A percentile compares a stretch with the other conserved stretches of the same genome.
Evolutionary conservation across 2,329 filamentous ascomycete species (phyloP).

Genomic region (Stachybotrys echinatus): DNA sequence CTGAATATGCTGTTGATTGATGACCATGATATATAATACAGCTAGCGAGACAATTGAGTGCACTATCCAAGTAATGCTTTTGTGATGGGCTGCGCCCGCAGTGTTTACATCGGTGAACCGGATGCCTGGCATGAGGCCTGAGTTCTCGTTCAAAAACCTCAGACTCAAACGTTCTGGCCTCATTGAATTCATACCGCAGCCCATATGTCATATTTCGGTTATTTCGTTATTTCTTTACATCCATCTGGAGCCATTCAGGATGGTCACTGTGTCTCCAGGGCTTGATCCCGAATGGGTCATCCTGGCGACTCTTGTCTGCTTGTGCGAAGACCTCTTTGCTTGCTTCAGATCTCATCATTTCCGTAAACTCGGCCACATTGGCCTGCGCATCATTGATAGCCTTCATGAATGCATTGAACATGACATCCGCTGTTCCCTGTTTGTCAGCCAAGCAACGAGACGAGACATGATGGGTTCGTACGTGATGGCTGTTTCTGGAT

Average conservation of each 20-base stretch:
- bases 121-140: too few relatives aligned
- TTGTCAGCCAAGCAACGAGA: slow-evolving; percentile 2
- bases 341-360: slow-evolving; percentile 40
- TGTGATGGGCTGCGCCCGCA: too few relatives aligned
- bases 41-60: too few relatives aligned
- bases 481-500: slow-evolving; percentile 43
- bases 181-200: too few relatives aligned
- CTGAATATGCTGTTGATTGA: too few relatives aligned
- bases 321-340: slow-evolving; percentile 46
- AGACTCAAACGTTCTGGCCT: too few relatives aligned
- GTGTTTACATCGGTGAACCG: too few relatives aligned
- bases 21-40: too few relatives aligned
- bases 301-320: slow-evolving; percentile 46
- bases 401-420: slow-evolving; percentile 42
- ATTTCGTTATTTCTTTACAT: slow-evolving; percentile 15
- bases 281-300: slow-evolving; percentile 51
- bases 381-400: slow-evolving; percentile 40
- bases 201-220: too few relatives aligned
- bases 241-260: slow-evolving; percentile 48
- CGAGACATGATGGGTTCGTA: slow-evolving; percentile 28
- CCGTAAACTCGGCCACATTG: slow-evolving; percentile 47
- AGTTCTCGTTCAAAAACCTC: too few relatives aligned
- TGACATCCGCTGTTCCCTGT: slow-evolving; percentile 43
- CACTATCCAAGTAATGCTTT: too few relatives aligned
- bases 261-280: slow-evolving; percentile 55